Conservation (phyloP, 805 yeast species). For the Suhomyces vadensis region DNA sequence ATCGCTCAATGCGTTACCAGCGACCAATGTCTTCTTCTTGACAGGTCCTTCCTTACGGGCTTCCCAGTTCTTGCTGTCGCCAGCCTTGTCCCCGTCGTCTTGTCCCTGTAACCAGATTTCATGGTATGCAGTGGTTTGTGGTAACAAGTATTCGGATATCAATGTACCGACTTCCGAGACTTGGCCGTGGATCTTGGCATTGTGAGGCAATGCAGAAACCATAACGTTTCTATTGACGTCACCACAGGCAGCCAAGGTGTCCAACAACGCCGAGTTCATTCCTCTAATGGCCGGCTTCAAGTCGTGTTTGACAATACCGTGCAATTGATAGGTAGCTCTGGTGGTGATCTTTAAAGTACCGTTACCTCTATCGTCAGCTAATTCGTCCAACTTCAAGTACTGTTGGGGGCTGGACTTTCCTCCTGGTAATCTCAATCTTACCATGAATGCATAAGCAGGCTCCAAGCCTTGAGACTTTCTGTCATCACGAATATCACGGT, state of each 20-base stretch:
- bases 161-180: conserved; percentile 60
- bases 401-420: conserved; percentile 86
- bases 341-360: conserved; percentile 94
- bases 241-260: conserved; percentile 97
- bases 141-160: conserved; percentile 81
- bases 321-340: conserved; percentile 95
- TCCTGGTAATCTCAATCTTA: conserved; percentile 92
- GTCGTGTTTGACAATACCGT: conserved; percentile 89
- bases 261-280: conserved; percentile 86
- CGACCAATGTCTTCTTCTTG: conserved; percentile 78
- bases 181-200: conserved; percentile 78
- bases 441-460: conserved; percentile 97
- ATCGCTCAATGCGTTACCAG: conserved; percentile 81
- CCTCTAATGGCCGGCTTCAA: conserved; percentile 90
- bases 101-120: conserved; percentile 94
- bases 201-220: conserved; percentile 84
- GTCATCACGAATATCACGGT: conserved; percentile 91
- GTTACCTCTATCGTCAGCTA: conserved; percentile 82
- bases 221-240: conserved; percentile 97
- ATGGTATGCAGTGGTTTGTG: conserved; percentile 92
- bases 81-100: conserved; percentile 67
- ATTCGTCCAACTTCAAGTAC: conserved; percentile 82
- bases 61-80: conserved; percentile 65
- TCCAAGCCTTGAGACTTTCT: conserved; percentile 90
- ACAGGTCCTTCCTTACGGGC: conserved; percentile 72